phyloP scores from a whole-genome alignment of 768 basidiomycete species.

The Rhizopogon roseolus region DNA sequence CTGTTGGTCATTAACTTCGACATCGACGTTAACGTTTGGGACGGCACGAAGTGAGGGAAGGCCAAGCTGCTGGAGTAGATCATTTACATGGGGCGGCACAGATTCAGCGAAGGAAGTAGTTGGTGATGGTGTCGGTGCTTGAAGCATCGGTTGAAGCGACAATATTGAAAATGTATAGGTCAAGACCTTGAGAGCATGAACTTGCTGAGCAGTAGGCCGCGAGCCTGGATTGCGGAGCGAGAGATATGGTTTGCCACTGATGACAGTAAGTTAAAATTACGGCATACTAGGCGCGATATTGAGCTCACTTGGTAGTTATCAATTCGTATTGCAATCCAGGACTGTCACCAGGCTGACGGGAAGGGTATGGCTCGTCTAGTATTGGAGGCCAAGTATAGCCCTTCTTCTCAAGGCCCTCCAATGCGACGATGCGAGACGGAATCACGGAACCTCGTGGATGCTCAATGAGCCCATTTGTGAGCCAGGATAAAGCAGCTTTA shows the following conservation, averaged over 20 bases:
- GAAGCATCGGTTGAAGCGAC: conserved; percentile 41
- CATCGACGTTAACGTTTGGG: conserved; percentile 20
- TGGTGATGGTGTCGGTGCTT: conserved; percentile 18
- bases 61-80: conserved; percentile 61
- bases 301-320: conserved; percentile 24
- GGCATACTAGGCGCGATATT: not conserved
- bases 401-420: conserved; percentile 23
- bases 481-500: conserved; percentile 17
- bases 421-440: conserved; percentile 10
- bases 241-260: conserved; percentile 42
- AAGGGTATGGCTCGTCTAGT: conserved; percentile 33
- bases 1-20: conserved; percentile 7
- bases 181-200: conserved; percentile 42
- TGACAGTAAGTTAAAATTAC: conserved; percentile 2
- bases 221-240: conserved; percentile 40
- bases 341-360: conserved; percentile 6
- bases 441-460: not conserved
- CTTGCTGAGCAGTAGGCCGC: conserved; percentile 53
- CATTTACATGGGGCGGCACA: conserved; percentile 50
- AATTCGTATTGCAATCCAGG: conserved; percentile 30
- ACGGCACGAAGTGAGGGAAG: conserved; percentile 45
- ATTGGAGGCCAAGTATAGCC: conserved; percentile 41
- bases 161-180: conserved; percentile 49
- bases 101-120: conserved; percentile 18
- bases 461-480: conserved; percentile 5